Evolutionary conservation across 177 flowering plant species (phyloP).

Genomic region (Vitis hybrid): DNA sequence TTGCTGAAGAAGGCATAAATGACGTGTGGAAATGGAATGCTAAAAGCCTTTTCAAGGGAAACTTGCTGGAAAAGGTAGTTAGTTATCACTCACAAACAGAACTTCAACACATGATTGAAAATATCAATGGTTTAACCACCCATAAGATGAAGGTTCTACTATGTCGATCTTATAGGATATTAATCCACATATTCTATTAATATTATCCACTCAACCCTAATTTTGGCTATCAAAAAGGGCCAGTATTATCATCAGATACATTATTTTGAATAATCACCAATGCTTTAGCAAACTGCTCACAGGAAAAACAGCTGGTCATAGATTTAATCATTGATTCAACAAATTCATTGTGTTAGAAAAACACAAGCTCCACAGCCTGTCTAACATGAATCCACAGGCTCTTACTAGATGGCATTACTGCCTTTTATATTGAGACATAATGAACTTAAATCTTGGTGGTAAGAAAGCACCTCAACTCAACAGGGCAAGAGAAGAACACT

Average conservation of each 20-base stretch:
- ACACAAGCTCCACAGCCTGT: not conserved
- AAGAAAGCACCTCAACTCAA: constrained; percentile 56
- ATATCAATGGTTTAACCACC: not conserved
- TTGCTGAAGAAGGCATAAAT: no score
- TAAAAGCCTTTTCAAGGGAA: no score
- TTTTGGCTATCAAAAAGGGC: no score
- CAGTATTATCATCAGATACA: not conserved
- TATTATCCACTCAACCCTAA: no score
- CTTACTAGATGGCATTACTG: not conserved
- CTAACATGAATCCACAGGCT: not conserved
- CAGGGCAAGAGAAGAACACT: constrained; percentile 60
- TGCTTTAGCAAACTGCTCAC: not conserved
- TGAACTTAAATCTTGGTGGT: not conserved
- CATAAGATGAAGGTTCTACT: not conserved
- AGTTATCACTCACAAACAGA: not conserved
- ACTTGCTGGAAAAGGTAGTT: not conserved
- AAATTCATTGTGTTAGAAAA: not conserved
- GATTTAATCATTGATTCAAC: not conserved
- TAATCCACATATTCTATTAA: no score
- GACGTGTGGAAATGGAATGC: no score
- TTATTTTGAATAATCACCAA: not conserved
- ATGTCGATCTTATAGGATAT: no score
- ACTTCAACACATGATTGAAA: not conserved
- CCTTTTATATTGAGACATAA: not conserved
- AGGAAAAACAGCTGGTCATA: not conserved